These are phyloP conservation scores for Naganishia sp. DNA, from an alignment of 1,284 basidiomycete species.

Conservation along the genomic window DNA sequence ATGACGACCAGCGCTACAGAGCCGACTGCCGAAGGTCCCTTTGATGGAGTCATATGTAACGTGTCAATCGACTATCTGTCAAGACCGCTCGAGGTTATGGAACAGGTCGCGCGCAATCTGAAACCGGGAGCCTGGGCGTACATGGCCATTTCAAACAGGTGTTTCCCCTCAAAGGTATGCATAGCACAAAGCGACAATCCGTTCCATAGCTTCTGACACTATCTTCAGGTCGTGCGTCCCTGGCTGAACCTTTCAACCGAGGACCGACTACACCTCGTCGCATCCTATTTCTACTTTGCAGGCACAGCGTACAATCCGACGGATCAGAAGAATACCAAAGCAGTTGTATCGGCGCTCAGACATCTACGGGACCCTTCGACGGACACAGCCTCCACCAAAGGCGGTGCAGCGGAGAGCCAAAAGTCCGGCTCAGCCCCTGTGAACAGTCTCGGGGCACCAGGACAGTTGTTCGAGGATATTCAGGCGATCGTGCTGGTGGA, in stretches of 20 bases:
- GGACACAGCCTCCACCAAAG: neutral
- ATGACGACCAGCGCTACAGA: neutral
- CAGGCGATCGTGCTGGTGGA: constrained; percentile 23
- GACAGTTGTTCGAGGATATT: constrained; percentile 24
- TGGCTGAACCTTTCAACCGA: constrained; percentile 27
- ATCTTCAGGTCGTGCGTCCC: constrained; percentile 22
- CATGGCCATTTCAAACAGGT: constrained; percentile 42
- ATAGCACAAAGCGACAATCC: neutral
- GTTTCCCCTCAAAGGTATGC: constrained; percentile 45
- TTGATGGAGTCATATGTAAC: constrained; percentile 42
- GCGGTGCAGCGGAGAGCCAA: neutral
- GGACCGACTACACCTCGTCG: constrained; percentile 29
- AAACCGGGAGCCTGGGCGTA: constrained; percentile 37
- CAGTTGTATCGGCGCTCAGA: constrained; percentile 1
- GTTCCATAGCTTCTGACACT: neutral
- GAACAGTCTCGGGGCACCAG: neutral
- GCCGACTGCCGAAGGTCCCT: constrained; percentile 6
- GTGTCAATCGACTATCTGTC: constrained; percentile 47
- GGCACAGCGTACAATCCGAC: constrained; percentile 24
- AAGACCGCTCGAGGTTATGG: constrained; percentile 40
- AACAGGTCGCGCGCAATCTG: constrained; percentile 32
- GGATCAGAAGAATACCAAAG: constrained; percentile 5
- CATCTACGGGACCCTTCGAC: neutral
- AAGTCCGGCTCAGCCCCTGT: neutral
- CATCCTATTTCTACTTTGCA: constrained; percentile 30